phyloP scores from a whole-genome alignment of 2,329 filamentous ascomycete species.

The Diplodia mutila region DNA sequence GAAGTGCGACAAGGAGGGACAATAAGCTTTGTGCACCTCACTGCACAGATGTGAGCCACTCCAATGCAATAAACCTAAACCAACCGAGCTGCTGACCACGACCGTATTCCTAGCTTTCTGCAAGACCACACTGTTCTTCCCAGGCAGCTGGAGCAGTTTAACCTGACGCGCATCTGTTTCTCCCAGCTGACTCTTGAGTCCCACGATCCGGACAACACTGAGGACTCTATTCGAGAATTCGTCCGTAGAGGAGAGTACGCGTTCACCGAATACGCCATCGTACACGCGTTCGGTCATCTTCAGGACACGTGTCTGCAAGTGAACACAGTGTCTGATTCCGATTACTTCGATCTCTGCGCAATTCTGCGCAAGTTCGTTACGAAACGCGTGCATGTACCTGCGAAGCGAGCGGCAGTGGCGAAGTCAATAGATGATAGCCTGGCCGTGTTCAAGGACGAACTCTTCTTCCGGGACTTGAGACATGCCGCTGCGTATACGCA shows the following conservation, averaged over 20 bases:
- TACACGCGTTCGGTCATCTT: conserved; percentile 19
- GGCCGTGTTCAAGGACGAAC: background rate
- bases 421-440: background rate
- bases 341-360: background rate
- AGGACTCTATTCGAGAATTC: background rate
- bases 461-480: background rate
- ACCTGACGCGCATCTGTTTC: conserved; percentile 17
- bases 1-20: conserved; percentile 22
- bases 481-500: background rate
- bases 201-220: background rate
- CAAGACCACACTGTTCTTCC: conserved; percentile 1
- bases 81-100: background rate
- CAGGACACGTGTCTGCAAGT: background rate
- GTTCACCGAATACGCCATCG: conserved; percentile 26
- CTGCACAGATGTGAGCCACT: conserved; percentile 26
- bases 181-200: conserved; percentile 12
- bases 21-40: conserved; percentile 27
- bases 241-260: conserved; percentile 20
- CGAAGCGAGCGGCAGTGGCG: background rate
- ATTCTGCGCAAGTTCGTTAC: background rate
- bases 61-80: no score
- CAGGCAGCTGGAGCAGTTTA: background rate
- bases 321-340: background rate
- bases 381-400: background rate
- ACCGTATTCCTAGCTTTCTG: background rate